phyloP scores from a whole-genome alignment of 176 grass and related monocot genomes.

The Avena sativa region DNA sequence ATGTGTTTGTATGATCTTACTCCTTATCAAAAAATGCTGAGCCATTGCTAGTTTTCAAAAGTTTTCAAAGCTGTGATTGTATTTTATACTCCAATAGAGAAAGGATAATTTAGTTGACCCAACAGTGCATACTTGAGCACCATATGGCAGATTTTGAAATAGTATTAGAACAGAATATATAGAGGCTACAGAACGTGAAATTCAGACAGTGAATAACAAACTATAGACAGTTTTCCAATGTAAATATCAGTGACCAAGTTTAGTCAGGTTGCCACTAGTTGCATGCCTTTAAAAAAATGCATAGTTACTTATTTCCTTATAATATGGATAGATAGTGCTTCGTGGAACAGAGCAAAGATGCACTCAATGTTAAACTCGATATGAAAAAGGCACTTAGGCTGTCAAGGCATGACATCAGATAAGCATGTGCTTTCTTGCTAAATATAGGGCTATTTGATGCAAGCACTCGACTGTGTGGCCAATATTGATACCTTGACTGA shows the following conservation, averaged over 20 bases:
- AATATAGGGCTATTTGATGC: conserved; percentile 31
- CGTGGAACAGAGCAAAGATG: conserved; percentile 1
- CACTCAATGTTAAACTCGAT: not conserved
- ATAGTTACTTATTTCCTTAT: not conserved
- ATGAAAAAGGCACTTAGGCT: not conserved
- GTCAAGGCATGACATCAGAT: not conserved
- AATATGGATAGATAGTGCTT: not conserved
- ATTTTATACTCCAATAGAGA: not conserved
- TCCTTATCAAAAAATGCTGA: not conserved
- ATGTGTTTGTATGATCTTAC: not conserved
- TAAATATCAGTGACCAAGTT: not conserved
- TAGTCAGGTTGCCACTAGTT: not conserved
- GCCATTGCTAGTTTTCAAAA: not conserved
- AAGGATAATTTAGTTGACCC: not conserved
- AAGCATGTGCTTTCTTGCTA: not conserved
- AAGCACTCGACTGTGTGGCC: not conserved
- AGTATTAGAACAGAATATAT: not conserved
- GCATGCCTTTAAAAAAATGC: too few relatives aligned
- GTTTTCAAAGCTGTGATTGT: not conserved
- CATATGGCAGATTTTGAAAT: not conserved
- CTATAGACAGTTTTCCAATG: not conserved
- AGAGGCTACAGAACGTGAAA: not conserved
- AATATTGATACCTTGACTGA: conserved; percentile 79
- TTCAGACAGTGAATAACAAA: not conserved
- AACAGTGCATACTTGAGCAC: not conserved